Base-by-base conservation (phyloP, 2,329 filamentous ascomycete species). In the Hyphodiscus sp. region DNA sequence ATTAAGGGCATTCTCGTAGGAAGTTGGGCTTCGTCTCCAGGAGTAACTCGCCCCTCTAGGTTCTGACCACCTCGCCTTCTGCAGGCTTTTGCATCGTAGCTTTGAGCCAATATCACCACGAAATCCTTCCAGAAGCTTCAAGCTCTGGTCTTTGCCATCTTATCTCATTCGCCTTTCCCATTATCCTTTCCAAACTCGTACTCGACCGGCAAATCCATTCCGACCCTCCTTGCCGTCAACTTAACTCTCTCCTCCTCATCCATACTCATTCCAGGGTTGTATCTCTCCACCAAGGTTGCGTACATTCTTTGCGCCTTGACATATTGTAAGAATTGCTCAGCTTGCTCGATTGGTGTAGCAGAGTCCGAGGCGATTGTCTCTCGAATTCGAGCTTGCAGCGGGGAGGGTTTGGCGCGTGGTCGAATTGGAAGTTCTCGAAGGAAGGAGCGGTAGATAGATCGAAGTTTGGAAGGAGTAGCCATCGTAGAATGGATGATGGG, bases 211-310 rank as follows among this genome's bases (percentile, higher is more conserved):
- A 97, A 68, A 71, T 96, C 80, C 86, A 96, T 90, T 18, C 92
- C 94, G 42, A 97, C 91, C 67, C 89, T 82, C 71, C 90, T 77
- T 9, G 94, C 94, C 51, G 88, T 87, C 74, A 96, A 74, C 54
- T 89, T 75, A 43, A 96, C 84, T 56, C 89, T 79, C 74, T 97
- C 91, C 71, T 95, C 84, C 68, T 84, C 86, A 61, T 87, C 83
- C 86, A 96, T 89, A 61, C 82, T 81, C 83, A 95, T 89, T 18
- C 91, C 91, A 0, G 91, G 91, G 70, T 97, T 97, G 73, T 99
- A 97, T 63, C 91, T 80, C 72, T 96, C 91, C 41, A 97, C 70
- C 44, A 97, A 74, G 16, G 82, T 85, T 23, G 82, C 80, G 69
- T 97, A 96, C 68, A 82, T 81, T 50, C 91, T 78, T 75, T 99